phyloP scores from a whole-genome alignment of 768 basidiomycete species.

The Obba rivulosa region DNA sequence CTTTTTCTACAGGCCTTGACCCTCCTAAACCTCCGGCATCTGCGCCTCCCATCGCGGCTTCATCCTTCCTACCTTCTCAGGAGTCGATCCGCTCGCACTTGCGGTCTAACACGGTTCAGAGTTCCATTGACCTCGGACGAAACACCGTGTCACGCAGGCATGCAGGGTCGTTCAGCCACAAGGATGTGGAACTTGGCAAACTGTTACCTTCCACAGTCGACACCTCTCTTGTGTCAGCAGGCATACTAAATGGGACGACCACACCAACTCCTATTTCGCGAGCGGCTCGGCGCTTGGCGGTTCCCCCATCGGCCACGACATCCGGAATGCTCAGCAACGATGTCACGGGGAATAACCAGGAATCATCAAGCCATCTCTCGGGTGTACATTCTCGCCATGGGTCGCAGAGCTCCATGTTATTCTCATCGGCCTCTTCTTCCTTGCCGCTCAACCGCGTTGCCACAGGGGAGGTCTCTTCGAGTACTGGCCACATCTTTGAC shows the following conservation, averaged over 20 bases:
- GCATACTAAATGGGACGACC: constrained; percentile 19
- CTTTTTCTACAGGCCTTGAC: constrained; percentile 21
- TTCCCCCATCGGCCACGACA: neutral
- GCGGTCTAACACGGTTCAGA: constrained; percentile 24
- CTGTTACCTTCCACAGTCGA: constrained; percentile 62
- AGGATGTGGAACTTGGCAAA: constrained; percentile 88
- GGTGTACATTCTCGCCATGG: constrained; percentile 37
- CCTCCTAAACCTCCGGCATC: constrained; percentile 17
- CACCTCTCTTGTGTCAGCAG: constrained; percentile 36
- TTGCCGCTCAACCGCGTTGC: constrained; percentile 32
- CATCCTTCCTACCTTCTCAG: constrained; percentile 22
- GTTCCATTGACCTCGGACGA: constrained; percentile 30
- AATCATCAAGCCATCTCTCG: constrained; percentile 21
- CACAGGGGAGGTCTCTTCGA: constrained; percentile 45
- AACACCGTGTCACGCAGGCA: constrained; percentile 67
- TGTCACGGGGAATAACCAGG: constrained; percentile 5
- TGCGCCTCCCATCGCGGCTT: constrained; percentile 22
- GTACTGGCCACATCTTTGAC: constrained; percentile 63
- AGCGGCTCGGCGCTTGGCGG: constrained; percentile 18
- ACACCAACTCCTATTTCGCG: constrained; percentile 23
- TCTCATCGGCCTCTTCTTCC: constrained; percentile 35
- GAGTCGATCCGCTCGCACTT: constrained; percentile 19
- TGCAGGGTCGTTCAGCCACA: constrained; percentile 92
- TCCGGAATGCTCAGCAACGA: constrained; percentile 10
- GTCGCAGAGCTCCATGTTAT: constrained; percentile 38